Percentiles rank a stretch among this genome's conserved stretches.
Conservation (phyloP, 805 yeast species). For the Ogataea neopini region DNA sequence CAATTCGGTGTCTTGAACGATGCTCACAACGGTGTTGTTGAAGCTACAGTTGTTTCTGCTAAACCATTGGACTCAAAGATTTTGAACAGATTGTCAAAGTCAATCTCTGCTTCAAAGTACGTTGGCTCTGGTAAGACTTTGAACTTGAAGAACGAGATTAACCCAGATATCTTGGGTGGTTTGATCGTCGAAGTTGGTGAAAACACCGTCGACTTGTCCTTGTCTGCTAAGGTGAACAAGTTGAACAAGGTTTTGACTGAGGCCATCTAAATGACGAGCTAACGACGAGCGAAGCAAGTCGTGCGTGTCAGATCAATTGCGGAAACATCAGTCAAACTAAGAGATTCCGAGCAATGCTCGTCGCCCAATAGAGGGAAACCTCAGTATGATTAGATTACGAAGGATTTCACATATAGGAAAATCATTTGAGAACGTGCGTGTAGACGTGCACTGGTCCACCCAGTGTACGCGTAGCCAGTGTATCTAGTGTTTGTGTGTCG, state of each 20-base stretch:
- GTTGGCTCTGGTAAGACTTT: constrained; percentile 87
- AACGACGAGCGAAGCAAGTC: constrained; percentile 1
- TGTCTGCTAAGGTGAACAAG: constrained; percentile 80
- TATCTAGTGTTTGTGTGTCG: too few relatives aligned
- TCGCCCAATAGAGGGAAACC: too few relatives aligned
- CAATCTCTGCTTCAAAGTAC: constrained; percentile 73
- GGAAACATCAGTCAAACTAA: too few relatives aligned
- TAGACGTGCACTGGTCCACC: too few relatives aligned
- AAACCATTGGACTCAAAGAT: constrained; percentile 79
- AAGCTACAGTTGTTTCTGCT: constrained; percentile 90
- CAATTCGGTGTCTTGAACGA: constrained; percentile 79
- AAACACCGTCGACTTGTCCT: constrained; percentile 91
- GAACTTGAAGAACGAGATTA: constrained; percentile 76
- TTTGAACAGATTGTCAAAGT: constrained; percentile 73
- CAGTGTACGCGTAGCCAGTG: too few relatives aligned
- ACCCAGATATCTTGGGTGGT: constrained; percentile 94
- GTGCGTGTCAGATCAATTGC: too few relatives aligned
- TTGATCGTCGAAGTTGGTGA: constrained; percentile 94
- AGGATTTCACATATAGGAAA: background rate
- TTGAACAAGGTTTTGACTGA: constrained; percentile 87
- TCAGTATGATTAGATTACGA: background rate
- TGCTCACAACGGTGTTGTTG: constrained; percentile 89
- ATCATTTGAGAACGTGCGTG: background rate
- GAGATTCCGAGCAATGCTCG: too few relatives aligned
- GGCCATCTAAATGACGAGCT: constrained; percentile 56